phyloP scores from a whole-genome alignment of 2,329 filamentous ascomycete genomes.

The Samsoniella hepiali region DNA sequence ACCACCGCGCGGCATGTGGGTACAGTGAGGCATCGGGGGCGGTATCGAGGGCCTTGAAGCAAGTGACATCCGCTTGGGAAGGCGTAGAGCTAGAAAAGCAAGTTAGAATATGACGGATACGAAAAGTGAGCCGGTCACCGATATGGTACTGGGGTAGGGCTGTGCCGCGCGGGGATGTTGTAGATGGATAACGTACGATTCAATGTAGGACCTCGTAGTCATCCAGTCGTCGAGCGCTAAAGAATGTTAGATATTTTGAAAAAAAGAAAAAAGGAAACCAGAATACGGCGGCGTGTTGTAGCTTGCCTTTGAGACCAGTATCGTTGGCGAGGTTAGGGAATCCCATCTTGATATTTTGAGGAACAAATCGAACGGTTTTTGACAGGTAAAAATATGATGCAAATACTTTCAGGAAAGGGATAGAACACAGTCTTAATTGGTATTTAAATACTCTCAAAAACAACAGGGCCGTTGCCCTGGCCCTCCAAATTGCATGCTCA shows the following conservation, averaged over 20 bases:
- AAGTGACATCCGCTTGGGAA: constrained; percentile 92
- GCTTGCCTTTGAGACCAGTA: constrained; percentile 51
- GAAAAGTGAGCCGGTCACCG: not conserved
- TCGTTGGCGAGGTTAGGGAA: constrained; percentile 66
- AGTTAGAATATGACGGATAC: not conserved
- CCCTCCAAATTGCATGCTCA: too few relatives aligned
- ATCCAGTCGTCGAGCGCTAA: constrained; percentile 69
- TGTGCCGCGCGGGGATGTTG: not conserved
- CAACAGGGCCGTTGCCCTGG: too few relatives aligned
- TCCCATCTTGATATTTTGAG: constrained; percentile 51
- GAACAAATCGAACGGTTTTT: too few relatives aligned
- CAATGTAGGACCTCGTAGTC: constrained; percentile 73
- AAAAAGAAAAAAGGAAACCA: not conserved
- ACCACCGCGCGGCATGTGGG: constrained; percentile 94
- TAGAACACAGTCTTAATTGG: too few relatives aligned
- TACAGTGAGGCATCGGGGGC: constrained; percentile 79
- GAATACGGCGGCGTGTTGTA: not conserved
- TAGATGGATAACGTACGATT: constrained; percentile 61
- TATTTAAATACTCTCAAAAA: too few relatives aligned
- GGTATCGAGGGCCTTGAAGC: constrained; percentile 82
- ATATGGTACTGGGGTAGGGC: not conserved
- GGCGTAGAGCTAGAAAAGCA: constrained; percentile 50
- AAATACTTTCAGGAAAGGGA: too few relatives aligned
- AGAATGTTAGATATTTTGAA: constrained; percentile 15
- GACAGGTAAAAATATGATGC: too few relatives aligned